Base-by-base conservation (phyloP, 2,329 filamentous ascomycete genomes). In the Cadophora luteo-olivacea region DNA sequence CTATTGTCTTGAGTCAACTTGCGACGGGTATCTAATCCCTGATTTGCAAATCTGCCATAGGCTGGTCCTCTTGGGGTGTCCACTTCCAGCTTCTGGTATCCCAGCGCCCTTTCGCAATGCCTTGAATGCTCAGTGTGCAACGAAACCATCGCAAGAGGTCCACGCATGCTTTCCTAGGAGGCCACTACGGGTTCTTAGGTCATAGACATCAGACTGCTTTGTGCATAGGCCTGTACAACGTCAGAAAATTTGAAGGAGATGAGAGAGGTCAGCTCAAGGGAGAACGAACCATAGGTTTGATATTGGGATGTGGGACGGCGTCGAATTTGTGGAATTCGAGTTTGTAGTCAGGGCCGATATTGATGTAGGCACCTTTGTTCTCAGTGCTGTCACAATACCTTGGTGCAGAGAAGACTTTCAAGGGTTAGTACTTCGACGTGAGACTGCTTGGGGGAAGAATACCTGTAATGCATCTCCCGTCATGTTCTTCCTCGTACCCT, bases 351-450 rank as follows among this genome's bases (percentile, higher is more conserved):
- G 92, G 87, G 38, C 92, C 92, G 72, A 99, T 91, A 81, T 99
- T 98, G 87, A 99, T 99, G 81, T 97, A 99, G 22, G 96, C 96
- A 72, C 96, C 96, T 83, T 94, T 96, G 83, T 99, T 99, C 83
- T 97, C 95, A 0, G 96, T 98, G 75, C 93, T 93, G 79, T 99
- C 96, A 81, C 96, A 99, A 81, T 99, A 99, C 81, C 90, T 97
- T 49, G 96, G 96, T 32, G 96, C 96, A 51, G 95, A 98, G 85
- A 99, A 99, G 75, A 99, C 96, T 89, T 67, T 33, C 60, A 41
- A 4, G 60, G 9, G 45, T 69, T 68, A 71, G 73, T 80, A 57
- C 5, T 3, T 41, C 24, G 9, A 6, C 33, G 19, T 52, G 9
- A 22, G 58, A 19, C 7, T 48, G 22, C 4, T 54, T 7, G 7